Conservation (phyloP, 169 alveolate genomes). For the Cryptosporidium ubiquitum region DNA sequence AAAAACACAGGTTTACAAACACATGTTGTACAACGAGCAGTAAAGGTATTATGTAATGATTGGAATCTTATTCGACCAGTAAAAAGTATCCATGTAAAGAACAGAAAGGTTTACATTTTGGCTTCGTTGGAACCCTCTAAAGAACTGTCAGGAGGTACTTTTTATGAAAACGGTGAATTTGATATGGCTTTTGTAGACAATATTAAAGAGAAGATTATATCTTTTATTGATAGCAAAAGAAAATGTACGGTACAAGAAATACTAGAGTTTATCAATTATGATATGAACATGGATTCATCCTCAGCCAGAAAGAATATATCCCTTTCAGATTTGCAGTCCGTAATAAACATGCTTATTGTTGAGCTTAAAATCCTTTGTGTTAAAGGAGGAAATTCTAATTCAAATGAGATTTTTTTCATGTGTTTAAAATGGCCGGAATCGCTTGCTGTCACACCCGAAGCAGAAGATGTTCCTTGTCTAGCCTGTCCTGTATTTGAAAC, state of each 20-base stretch:
- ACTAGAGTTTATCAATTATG: constrained; percentile 76
- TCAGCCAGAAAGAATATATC: constrained; percentile 76
- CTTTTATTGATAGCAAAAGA: constrained; percentile 75
- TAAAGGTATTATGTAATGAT: constrained; percentile 85
- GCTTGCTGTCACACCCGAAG: constrained; percentile 72
- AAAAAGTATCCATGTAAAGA: constrained; percentile 89
- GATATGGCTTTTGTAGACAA: constrained; percentile 88
- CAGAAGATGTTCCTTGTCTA: constrained; percentile 81
- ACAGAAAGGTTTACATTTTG: constrained; percentile 88
- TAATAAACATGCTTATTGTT: constrained; percentile 76
- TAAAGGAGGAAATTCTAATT: constrained; percentile 73
- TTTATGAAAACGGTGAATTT: constrained; percentile 90
- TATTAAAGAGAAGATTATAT: constrained; percentile 77
- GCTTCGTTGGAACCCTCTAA: constrained; percentile 89
- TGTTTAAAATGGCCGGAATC: constrained; percentile 56
- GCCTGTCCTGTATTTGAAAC: constrained; percentile 76
- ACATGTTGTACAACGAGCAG: constrained; percentile 88
- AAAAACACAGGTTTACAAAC: constrained; percentile 89
- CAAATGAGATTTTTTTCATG: constrained; percentile 12
- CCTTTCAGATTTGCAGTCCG: constrained; percentile 77
- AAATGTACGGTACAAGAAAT: constrained; percentile 55
- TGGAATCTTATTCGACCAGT: constrained; percentile 88
- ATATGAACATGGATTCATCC: constrained; percentile 70
- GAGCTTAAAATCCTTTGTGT: constrained; percentile 77
- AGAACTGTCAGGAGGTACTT: constrained; percentile 92